phyloP scores from a whole-genome alignment of 345 rosid genomes.

The Physaria fendleri region DNA sequence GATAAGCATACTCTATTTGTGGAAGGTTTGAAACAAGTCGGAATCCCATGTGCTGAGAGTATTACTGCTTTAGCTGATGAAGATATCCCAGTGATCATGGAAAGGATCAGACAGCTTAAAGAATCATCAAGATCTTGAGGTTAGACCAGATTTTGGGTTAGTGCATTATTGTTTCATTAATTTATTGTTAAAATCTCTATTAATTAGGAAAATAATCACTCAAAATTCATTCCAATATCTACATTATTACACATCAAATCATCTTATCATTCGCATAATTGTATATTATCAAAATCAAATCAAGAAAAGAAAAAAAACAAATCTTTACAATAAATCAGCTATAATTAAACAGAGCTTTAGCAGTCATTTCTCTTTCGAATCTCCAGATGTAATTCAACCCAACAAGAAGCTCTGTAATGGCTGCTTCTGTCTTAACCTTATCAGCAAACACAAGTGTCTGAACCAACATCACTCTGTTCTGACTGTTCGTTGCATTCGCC shows the following conservation, averaged over 20 bases:
- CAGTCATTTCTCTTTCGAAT: slow-evolving; percentile 93
- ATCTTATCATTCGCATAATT: not conserved
- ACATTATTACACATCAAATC: not conserved
- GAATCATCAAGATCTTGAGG: slow-evolving; percentile 39
- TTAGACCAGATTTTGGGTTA: slow-evolving; percentile 17
- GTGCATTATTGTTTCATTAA: not conserved
- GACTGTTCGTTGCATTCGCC: slow-evolving; percentile 31
- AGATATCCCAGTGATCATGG: slow-evolving; percentile 58
- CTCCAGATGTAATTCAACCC: slow-evolving; percentile 97
- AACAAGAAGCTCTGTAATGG: slow-evolving; percentile 84
- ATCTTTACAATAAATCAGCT: slow-evolving; percentile 34
- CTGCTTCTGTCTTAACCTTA: slow-evolving; percentile 84
- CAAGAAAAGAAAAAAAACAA: not conserved
- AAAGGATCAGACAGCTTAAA: slow-evolving; percentile 45
- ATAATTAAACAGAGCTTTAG: slow-evolving; percentile 63
- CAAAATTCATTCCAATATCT: slow-evolving; percentile 5
- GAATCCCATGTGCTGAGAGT: slow-evolving; percentile 57
- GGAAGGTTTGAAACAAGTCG: slow-evolving; percentile 51
- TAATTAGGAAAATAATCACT: not conserved
- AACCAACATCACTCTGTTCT: slow-evolving; percentile 50
- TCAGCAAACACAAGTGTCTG: slow-evolving; percentile 79
- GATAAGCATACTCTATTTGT: slow-evolving; percentile 47
- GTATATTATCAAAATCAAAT: slow-evolving; percentile 25
- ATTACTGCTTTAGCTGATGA: slow-evolving; percentile 51
- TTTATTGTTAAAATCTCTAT: not conserved